phyloP scores from a whole-genome alignment of 768 basidiomycete genomes.

The Mrakia frigida region DNA sequence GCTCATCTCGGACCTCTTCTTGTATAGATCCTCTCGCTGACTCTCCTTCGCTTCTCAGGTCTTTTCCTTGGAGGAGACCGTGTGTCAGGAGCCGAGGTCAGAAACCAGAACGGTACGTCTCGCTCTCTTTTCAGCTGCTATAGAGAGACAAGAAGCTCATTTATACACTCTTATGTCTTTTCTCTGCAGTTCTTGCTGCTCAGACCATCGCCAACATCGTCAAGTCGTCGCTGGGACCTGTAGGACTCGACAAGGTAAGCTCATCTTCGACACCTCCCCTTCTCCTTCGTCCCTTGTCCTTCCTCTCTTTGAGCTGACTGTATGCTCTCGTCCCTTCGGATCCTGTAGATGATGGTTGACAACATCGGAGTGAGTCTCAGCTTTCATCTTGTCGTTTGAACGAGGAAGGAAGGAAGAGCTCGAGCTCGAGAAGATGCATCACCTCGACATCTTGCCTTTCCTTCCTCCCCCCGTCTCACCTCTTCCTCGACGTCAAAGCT shows the following conservation, averaged over 20 bases:
- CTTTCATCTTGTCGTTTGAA: neutral
- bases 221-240: constrained; percentile 89
- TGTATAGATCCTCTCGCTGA: neutral
- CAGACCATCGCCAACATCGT: constrained; percentile 96
- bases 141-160: constrained; percentile 5
- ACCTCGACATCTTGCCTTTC: neutral
- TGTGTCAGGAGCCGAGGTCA: constrained; percentile 88
- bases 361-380: constrained; percentile 75
- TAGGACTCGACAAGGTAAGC: constrained; percentile 78
- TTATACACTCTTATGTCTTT: neutral
- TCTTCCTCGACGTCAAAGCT: neutral
- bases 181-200: constrained; percentile 73
- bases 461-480: neutral
- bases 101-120: constrained; percentile 84
- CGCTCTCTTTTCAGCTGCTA: constrained; percentile 29
- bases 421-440: constrained; percentile 1
- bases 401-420: neutral
- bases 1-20: constrained; percentile 9
- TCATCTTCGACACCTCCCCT: neutral
- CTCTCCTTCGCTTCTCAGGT: constrained; percentile 45
- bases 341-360: constrained; percentile 70
- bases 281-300: neutral
- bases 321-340: neutral
- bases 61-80: constrained; percentile 91
- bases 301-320: neutral